Conservation (phyloP, 2,329 filamentous ascomycete species). For the Dactylellina sp. region DNA sequence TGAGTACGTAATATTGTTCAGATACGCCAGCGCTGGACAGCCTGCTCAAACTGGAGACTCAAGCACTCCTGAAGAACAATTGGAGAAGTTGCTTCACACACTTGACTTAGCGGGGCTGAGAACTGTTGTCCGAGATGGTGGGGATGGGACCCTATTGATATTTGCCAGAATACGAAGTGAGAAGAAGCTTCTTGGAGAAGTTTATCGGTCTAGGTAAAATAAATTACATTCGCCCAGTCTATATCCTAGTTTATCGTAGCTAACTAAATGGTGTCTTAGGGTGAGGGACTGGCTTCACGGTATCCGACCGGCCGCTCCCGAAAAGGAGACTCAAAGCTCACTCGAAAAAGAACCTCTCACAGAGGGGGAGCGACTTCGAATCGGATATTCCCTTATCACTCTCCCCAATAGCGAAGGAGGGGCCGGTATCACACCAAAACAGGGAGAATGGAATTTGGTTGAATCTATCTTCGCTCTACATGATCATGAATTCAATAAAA, state of each 20-base stretch:
- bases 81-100: conserved; percentile 80
- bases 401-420: conserved; percentile 79
- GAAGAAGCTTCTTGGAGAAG: conserved; percentile 78
- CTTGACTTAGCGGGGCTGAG: conserved; percentile 83
- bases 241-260: not conserved
- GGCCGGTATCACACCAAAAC: conserved; percentile 78
- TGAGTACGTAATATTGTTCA: conserved; percentile 88
- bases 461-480: conserved; percentile 82
- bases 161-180: conserved; percentile 84
- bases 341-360: conserved; percentile 81
- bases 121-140: conserved; percentile 86
- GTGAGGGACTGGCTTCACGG: conserved; percentile 95
- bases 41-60: conserved; percentile 16
- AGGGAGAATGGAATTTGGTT: conserved; percentile 78
- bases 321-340: conserved; percentile 76
- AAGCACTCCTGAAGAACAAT: conserved; percentile 74
- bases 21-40: conserved; percentile 75
- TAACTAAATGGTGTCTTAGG: conserved; percentile 62
- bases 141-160: conserved; percentile 79
- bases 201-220: conserved; percentile 78
- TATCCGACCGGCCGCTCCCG: conserved; percentile 80
- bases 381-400: conserved; percentile 87
- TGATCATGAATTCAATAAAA: conserved; percentile 78
- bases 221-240: not conserved
- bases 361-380: conserved; percentile 86